Base-by-base conservation (phyloP, 352 stramenopile genomes). In the Sclerospora graminicola region DNA sequence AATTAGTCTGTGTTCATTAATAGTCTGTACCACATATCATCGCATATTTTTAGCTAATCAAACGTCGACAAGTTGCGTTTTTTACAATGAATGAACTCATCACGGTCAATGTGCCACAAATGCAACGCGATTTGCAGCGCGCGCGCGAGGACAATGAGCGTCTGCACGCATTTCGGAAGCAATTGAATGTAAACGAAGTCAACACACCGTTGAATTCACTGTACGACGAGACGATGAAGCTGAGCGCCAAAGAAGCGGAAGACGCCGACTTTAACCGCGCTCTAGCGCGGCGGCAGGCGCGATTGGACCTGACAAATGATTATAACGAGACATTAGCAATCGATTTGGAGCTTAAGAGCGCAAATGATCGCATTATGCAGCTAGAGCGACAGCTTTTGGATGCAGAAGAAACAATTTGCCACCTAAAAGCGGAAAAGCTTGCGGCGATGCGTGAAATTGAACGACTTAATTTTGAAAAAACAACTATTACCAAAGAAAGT, bases 401-500 rank as follows among this genome's bases (percentile, higher is more conserved):
- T 38, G 67, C 70, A 5, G 77, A 89, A 35, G 74, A 89, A 47
- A 69, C 66, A 2, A 85, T 87, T 30, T 79, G 69, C 49, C 77
- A 89, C 55, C 57, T 89, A 7, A 70, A 78, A 41, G 72, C 74
- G 0, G 77, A 89, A 66, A 85, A 84, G 21, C 48, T 75, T 8
- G 63, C 69, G 9, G 66, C 76, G 5, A 48, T 69, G 47, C 58
- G 74, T 13, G 48, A 76, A 15, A 60, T 81, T 10, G 74, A 89
- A 56, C 63, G 56, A n/a, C 57, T 87, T 14, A 26, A 3, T 3
- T 26, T 26, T 3, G 21, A 26, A 26, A 26, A 26, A 3, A 6
- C 21, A 26, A 26, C 21, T 3, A 7, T 3, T 26, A 7, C 21
- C 4, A 3, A 26, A 23, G 38, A 24, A 5, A 41, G 51, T 5